Conservation (phyloP, 1,139 yeast species). For the Entelexis paramagnoliae region DNA sequence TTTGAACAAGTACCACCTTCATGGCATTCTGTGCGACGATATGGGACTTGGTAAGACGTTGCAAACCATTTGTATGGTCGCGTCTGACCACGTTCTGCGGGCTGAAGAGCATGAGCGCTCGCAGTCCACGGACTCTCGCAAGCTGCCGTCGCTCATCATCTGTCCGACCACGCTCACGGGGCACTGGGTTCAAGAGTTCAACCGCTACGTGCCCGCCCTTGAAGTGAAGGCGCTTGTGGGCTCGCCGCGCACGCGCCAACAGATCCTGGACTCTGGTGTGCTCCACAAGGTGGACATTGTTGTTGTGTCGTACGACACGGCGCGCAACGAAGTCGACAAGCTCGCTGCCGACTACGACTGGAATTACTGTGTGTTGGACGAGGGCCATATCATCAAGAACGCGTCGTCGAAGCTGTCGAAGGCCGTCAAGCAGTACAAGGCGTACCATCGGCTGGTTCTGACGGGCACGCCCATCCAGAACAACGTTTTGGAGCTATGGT, state of each 20-base stretch:
- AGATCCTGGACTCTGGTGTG: constrained; percentile 16
- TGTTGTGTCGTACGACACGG: constrained; percentile 92
- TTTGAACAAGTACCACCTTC: constrained; percentile 85
- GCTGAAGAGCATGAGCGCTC: constrained; percentile 54
- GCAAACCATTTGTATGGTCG: constrained; percentile 92
- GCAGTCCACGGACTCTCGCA: constrained; percentile 55
- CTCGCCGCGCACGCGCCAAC: constrained; percentile 66
- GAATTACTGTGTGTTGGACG: constrained; percentile 93
- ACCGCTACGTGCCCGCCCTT: constrained; percentile 82
- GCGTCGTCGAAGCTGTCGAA: constrained; percentile 79
- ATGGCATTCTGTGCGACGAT: constrained; percentile 96
- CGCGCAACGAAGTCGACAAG: constrained; percentile 74
- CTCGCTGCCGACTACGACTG: constrained; percentile 49
- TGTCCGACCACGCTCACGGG: constrained; percentile 98
- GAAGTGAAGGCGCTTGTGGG: constrained; percentile 84
- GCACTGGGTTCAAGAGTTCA: constrained; percentile 95
- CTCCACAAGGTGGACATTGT: constrained; percentile 58
- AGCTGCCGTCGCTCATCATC: constrained; percentile 71
- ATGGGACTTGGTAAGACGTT: constrained; percentile 98
- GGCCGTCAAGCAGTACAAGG: constrained; percentile 69
- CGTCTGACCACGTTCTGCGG: constrained; percentile 88
- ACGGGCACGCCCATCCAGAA: constrained; percentile 99
- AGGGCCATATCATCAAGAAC: constrained; percentile 95
- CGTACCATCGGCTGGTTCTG: constrained; percentile 81
- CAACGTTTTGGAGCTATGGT: constrained; percentile 93